These are phyloP conservation scores for Populus tomentosa DNA, from an alignment of 441 rosid genomes.

Conservation along the genomic window DNA sequence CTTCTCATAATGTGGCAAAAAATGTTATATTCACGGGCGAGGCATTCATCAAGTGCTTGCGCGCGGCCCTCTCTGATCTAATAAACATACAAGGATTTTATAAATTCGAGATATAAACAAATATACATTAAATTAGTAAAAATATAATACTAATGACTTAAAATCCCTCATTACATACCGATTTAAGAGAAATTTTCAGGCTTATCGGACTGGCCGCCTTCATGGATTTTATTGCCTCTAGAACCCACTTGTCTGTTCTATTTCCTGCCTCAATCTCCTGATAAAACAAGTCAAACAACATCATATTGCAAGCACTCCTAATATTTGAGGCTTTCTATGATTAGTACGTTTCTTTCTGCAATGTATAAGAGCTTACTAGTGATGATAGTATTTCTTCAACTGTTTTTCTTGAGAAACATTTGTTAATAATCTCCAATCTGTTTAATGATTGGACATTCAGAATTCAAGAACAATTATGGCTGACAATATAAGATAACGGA, in stretches of 20 bases:
- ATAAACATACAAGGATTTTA: not conserved
- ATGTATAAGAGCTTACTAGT: constrained; percentile 22
- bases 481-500: not conserved
- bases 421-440: constrained; percentile 32
- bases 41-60: constrained; percentile 22
- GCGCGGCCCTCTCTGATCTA: constrained; percentile 28
- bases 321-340: not conserved
- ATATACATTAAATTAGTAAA: not conserved
- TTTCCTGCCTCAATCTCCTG: constrained; percentile 14
- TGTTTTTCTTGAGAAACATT: constrained; percentile 33
- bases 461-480: not conserved
- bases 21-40: constrained; percentile 22
- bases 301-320: not conserved
- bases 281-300: not conserved
- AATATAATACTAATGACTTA: too few relatives aligned
- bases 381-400: constrained; percentile 33
- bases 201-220: constrained; percentile 31
- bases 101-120: not conserved
- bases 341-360: not conserved
- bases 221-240: constrained; percentile 25
- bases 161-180: not conserved
- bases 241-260: constrained; percentile 29
- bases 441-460: not conserved
- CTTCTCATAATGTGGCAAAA: constrained; percentile 18
- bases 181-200: constrained; percentile 31